phyloP scores from a whole-genome alignment of 1,284 basidiomycete genomes.

The Tetrapyrgos nigripes region DNA sequence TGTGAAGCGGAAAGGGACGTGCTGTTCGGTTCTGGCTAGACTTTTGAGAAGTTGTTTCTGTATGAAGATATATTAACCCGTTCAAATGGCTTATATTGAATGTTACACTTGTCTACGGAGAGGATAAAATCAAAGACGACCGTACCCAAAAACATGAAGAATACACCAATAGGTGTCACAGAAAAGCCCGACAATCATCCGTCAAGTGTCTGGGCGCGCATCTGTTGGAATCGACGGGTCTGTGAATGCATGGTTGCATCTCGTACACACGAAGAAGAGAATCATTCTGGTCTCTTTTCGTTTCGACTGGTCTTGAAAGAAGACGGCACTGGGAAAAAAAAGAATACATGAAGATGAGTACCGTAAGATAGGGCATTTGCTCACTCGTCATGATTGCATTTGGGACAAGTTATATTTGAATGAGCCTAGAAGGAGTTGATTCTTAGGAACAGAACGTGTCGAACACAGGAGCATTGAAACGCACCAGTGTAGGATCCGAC shows the following conservation, averaged over 20 bases:
- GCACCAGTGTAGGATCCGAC: slow-evolving; percentile 88
- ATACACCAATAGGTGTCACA: background rate
- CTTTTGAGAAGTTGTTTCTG: too few species aligned
- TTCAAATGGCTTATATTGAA: too few species aligned
- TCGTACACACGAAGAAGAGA: slow-evolving; percentile 91
- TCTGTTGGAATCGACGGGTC: slow-evolving; percentile 65
- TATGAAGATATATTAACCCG: too few species aligned
- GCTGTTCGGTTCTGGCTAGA: too few species aligned
- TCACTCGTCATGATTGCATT: slow-evolving; percentile 77
- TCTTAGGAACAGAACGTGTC: background rate
- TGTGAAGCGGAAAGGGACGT: too few species aligned
- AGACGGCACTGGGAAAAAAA: slow-evolving; percentile 70
- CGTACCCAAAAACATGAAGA: too few species aligned
- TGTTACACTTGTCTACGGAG: too few species aligned
- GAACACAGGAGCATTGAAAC: slow-evolving; percentile 25
- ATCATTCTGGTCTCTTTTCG: slow-evolving; percentile 93
- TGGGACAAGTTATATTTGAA: slow-evolving; percentile 73
- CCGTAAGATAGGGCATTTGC: slow-evolving; percentile 30
- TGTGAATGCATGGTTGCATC: slow-evolving; percentile 80
- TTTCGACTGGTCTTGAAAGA: slow-evolving; percentile 95
- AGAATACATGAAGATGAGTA: slow-evolving; percentile 8
- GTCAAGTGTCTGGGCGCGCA: slow-evolving; percentile 12
- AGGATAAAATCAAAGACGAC: too few species aligned
- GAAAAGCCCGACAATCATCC: slow-evolving; percentile 1
- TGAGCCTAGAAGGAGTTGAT: slow-evolving; percentile 58